Base-by-base conservation (phyloP, 202 grass and related monocot genomes). In the Brachypodium distachyon region DNA sequence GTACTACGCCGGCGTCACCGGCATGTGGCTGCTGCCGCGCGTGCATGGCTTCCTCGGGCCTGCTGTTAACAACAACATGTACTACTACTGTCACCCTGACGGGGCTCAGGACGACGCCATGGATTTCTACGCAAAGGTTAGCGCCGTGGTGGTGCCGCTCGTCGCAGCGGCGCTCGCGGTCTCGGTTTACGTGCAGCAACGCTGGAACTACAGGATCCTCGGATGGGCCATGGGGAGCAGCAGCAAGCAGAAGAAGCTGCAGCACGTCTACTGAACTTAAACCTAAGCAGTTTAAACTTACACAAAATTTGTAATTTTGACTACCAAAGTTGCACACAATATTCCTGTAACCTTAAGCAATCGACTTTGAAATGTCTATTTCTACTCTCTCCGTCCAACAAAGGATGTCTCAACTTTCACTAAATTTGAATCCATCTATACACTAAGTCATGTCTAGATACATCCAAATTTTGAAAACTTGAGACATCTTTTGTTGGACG, bases 1-100 rank as follows among this genome's bases (percentile, higher is more conserved):
- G 25, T 89, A 86, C 74, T 92, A 92, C 52, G 82, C 78, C 12
- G 86, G 83, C 46, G 56, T 89, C 64, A 92, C 90, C 17, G 80
- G 42, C 4, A 72, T 84, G 70, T 54, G 85, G 37, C 49, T 92
- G 73, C 77, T 92, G 73, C 86, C 86, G 1, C 90, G 78, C 40
- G 27, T 86, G 7, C 86, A 86, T 40, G 79, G 82, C 74, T 86
- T 64, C 62, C 25, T 86, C 64, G 37, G 86, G 26, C 74, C 68
- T 26, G 70, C 83, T 12, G 62, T 75, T 27, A 67, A 19, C 2
- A 4, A 85, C 59, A 79, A 73, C 75, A 70, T 75, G 17, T 83
- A 90, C 53, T 26, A n/a, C n/a, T n/a, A n/a, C 16, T 49, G 46
- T 13, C 51, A 36, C 36, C 74, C 67, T 0, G 53, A 79, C 31